These are phyloP conservation scores for Bipolaris zeicola DNA, from an alignment of 2,329 filamentous ascomycete species.

Conservation along the genomic window DNA sequence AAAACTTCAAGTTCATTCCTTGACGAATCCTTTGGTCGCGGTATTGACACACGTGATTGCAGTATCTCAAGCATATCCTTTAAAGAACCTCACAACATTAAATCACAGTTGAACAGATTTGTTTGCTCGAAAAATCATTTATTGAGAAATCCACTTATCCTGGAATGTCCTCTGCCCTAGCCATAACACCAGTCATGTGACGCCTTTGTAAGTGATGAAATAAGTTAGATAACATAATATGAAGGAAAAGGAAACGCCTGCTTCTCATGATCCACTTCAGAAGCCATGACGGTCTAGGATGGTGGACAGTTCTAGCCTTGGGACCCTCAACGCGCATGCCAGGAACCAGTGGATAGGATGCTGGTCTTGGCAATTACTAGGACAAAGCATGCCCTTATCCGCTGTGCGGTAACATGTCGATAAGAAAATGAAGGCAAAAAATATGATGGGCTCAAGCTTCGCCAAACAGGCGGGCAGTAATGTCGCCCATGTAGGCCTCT, in stretches of 20 bases:
- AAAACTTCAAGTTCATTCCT: too few species aligned
- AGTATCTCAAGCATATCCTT: too few species aligned
- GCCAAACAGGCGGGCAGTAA: slow-evolving; percentile 82
- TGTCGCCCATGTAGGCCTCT: slow-evolving; percentile 86
- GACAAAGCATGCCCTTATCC: background rate
- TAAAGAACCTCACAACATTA: too few species aligned
- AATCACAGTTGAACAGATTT: too few species aligned
- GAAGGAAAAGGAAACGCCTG: background rate
- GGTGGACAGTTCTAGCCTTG: background rate
- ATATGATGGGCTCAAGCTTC: slow-evolving; percentile 58
- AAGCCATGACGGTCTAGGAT: background rate
- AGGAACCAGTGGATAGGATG: background rate
- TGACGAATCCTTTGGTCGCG: too few species aligned
- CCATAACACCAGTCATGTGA: background rate
- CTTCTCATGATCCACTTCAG: background rate
- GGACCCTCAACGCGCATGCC: background rate
- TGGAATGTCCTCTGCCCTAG: background rate
- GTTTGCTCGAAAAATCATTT: background rate
- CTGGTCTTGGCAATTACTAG: background rate
- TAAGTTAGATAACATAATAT: background rate
- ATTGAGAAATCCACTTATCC: background rate
- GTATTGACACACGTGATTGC: too few species aligned
- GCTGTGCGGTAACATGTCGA: slow-evolving; percentile 1
- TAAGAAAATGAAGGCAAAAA: background rate
- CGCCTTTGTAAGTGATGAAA: slow-evolving; percentile 2